Conservation (phyloP, 1,284 basidiomycete genomes). For the Albatrellus sp. region DNA sequence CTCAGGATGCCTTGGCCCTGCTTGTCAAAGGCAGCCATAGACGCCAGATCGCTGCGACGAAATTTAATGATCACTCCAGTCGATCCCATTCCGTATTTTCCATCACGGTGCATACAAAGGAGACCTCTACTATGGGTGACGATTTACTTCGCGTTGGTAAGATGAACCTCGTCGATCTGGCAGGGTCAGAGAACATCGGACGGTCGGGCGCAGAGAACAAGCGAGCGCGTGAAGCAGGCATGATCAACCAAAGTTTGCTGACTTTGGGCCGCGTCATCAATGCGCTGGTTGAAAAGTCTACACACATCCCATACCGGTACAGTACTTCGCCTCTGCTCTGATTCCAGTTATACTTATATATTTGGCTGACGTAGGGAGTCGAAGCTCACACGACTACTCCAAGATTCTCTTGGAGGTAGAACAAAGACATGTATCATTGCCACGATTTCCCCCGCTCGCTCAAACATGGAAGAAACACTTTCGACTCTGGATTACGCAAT, state of each 20-base stretch:
- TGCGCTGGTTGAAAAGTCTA: conserved; percentile 84
- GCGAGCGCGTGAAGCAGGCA: conserved; percentile 91
- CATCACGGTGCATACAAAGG: conserved; percentile 89
- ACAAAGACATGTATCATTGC: conserved; percentile 99
- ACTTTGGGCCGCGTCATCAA: conserved; percentile 97
- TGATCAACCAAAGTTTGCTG: conserved; percentile 97
- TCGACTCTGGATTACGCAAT: conserved; percentile 97
- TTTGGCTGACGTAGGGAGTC: conserved; percentile 43
- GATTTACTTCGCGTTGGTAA: conserved; percentile 91
- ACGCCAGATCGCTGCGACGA: conserved; percentile 91
- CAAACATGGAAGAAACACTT: conserved; percentile 93
- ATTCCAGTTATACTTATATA: background rate
- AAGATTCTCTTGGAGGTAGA: conserved; percentile 96
- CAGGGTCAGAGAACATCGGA: conserved; percentile 96
- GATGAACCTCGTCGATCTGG: conserved; percentile 93
- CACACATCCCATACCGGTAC: conserved; percentile 90
- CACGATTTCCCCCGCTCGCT: conserved; percentile 84
- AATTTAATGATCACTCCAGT: conserved; percentile 96
- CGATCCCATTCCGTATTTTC: conserved; percentile 99
- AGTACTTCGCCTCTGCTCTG: background rate
- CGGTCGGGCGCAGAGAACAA: conserved; percentile 93
- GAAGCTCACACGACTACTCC: conserved; percentile 92
- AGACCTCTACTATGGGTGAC: conserved; percentile 67
- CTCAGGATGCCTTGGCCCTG: conserved; percentile 75
- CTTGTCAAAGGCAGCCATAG: conserved; percentile 84